Evolutionary conservation across 768 basidiomycete genomes (phyloP), one percentile per base, ranked within the genome.

Genomic region (Trametes punicea): DNA sequence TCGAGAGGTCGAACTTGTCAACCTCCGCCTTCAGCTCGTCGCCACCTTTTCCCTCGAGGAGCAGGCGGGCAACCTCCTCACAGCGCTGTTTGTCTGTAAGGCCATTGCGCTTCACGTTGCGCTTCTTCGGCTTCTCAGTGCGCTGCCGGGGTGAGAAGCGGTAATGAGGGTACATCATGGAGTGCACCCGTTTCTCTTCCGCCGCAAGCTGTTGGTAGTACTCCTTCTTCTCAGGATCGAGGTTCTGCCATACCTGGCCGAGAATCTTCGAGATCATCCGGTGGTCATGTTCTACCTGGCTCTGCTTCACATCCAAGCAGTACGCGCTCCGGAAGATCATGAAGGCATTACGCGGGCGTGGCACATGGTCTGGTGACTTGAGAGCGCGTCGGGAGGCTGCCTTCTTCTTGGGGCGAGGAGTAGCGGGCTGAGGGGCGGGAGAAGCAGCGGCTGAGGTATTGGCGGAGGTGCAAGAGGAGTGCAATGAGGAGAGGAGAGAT

Each of bases 301-400:
- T 72, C 26, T 73, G 70, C 40, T 73, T 71, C 20, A 71, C 68
- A 67, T 65, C 62, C 80, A 74, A 54, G 69, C 75, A 56, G 76
- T 78, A 84, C 49, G 82, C 77, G 64, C 83, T 84, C 25, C 86
- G 82, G 72, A 86, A 88, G 50, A 88, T 78, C 66, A 88, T 84
- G 70, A 88, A 88, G 42, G 82, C 74, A 56, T 88, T 88, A 1
- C 80, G 76, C 5, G 87, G 87, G 6, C 87, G 81, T 20, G 84
- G 81, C 36, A 87, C 76, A 76, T 79, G 80, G 25, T 68, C 70
- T 0, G 83, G 79, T 46, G 82, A 77, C n/a, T 74, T 63, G 33
- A 38, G 48, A 18, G 16, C 42, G 20, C 52, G 53, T 16, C 53
- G 54, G 3, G 58, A 51, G 21, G 18, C 20, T 5, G 48, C 33